Conservation (phyloP, 257 asterid species). For the Solanum sejunctum region DNA sequence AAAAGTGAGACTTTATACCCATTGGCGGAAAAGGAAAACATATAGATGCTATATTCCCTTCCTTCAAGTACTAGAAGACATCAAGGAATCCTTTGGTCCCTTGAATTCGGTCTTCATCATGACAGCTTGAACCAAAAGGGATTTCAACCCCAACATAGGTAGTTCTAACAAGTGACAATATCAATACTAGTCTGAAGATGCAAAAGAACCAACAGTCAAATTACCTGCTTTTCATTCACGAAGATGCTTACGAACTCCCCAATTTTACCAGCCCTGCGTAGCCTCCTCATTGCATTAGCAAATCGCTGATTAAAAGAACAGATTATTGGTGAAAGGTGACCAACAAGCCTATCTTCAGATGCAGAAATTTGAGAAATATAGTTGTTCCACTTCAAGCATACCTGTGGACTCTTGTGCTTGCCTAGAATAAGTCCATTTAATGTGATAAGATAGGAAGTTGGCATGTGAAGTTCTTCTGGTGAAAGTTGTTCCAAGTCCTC, state of each 20-base stretch:
- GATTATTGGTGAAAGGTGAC: background rate
- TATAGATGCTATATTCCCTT: background rate
- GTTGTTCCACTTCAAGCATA: slow-evolving; percentile 8
- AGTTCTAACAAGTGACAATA: background rate
- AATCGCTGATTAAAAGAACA: slow-evolving; percentile 31
- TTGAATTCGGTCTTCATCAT: background rate
- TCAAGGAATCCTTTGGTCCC: background rate
- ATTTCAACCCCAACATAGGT: background rate
- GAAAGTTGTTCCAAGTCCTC: slow-evolving; percentile 75
- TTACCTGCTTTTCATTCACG: slow-evolving; percentile 82
- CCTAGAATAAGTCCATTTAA: slow-evolving; percentile 93
- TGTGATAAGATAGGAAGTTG: slow-evolving; percentile 59
- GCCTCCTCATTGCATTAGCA: slow-evolving; percentile 62
- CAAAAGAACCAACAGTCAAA: background rate
- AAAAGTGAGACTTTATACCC: background rate
- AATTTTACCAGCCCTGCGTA: slow-evolving; percentile 79
- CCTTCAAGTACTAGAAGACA: background rate
- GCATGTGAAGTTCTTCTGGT: slow-evolving; percentile 89
- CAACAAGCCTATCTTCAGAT: background rate
- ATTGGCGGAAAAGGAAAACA: background rate
- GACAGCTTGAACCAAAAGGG: background rate
- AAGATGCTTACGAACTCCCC: slow-evolving; percentile 94
- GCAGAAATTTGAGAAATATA: background rate
- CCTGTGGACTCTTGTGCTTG: slow-evolving; percentile 78
- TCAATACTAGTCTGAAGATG: background rate